Base-by-base conservation (phyloP, 1,284 basidiomycete species). In the Coniophora puteana region DNA sequence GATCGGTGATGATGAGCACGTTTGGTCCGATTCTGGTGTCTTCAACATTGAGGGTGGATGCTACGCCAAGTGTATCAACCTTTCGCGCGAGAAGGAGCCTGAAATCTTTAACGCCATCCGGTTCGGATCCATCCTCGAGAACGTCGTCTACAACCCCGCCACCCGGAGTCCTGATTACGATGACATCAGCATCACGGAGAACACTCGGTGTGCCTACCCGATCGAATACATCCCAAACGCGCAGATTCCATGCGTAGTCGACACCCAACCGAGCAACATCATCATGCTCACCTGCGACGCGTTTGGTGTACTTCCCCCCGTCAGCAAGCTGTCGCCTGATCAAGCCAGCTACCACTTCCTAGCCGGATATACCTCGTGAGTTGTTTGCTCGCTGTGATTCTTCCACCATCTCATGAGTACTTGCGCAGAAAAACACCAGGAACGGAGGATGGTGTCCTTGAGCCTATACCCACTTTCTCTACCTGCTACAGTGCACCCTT, bases 31-130 rank as follows among this genome's bases (percentile, higher is more conserved):
- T 67, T 83, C 77, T 17, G 96, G 95, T 65, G 95, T 99, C 48
- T 99, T 99, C 84, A 99, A 99, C 80, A 99, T 99, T 57, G 95
- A 99, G 66, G 95, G 95, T 55, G 95, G 96, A 44, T 99, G 95
- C 73, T 99, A 99, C 67, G 95, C 95, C 68, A 99, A 99, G 76
- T 89, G 83, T 67, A 90, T 99, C 73, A 96, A 96, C 73, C 84
- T 99, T 52, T 92, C 89, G 36, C 83, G 83, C 16, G 91, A 96
- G 69, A 98, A 90, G 76, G 95, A 99, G 67, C 95, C 95, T 46
- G 96, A 98, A 67, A 99, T 99, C 65, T 96, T 69, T 80, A 87
- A 84, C 61, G 96, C 95, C 50, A 95, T 99, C 69, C 81, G 82
- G 55, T 98, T 88, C 64, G 96, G 95, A 44, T 86, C 89, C 49